These are phyloP conservation scores for Hawksworthiomyces lignivorus DNA, from an alignment of 2,329 filamentous ascomycete species.

Conservation along the genomic window DNA sequence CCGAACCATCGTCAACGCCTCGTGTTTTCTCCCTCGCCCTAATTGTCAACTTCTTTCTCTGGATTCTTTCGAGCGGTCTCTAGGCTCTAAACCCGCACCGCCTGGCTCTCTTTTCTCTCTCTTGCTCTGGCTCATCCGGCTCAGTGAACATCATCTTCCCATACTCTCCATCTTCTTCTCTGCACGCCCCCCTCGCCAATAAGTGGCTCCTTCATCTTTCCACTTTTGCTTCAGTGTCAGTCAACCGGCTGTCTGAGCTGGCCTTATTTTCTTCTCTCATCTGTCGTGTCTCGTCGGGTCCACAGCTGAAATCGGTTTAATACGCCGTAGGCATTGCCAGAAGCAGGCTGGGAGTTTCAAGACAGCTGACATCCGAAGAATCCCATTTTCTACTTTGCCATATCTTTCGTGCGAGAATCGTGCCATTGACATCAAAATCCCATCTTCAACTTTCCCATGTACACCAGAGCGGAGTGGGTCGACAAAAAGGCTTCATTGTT, in stretches of 20 bases:
- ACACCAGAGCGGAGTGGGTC: too few species aligned
- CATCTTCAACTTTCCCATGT: too few species aligned
- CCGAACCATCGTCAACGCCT: neutral
- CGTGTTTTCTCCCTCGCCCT: neutral
- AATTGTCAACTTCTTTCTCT: neutral
- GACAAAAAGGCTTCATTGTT: too few species aligned
- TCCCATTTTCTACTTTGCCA: neutral
- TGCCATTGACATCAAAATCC: too few species aligned
- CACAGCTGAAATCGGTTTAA: slow-evolving; percentile 1
- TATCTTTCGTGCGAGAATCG: too few species aligned
- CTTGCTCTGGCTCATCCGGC: too few species aligned
- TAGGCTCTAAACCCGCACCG: too few species aligned
- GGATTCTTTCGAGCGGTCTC: too few species aligned
- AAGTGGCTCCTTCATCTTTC: slow-evolving; percentile 7
- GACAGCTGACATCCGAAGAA: slow-evolving; percentile 30
- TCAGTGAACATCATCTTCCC: too few species aligned
- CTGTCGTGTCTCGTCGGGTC: slow-evolving; percentile 4
- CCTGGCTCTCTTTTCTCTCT: too few species aligned
- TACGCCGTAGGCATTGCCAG: slow-evolving; percentile 17
- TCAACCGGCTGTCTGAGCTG: slow-evolving; percentile 2
- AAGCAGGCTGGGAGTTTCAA: slow-evolving; percentile 30
- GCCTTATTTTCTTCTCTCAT: neutral
- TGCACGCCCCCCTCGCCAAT: slow-evolving; percentile 1
- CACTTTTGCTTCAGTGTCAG: slow-evolving; percentile 6
- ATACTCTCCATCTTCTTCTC: neutral